A percentile compares a stretch with the other conserved stretches of the same genome.
These are phyloP conservation scores for Cercophora newfieldiana DNA, from an alignment of 495 filamentous ascomycete species.

Conservation along the genomic window DNA sequence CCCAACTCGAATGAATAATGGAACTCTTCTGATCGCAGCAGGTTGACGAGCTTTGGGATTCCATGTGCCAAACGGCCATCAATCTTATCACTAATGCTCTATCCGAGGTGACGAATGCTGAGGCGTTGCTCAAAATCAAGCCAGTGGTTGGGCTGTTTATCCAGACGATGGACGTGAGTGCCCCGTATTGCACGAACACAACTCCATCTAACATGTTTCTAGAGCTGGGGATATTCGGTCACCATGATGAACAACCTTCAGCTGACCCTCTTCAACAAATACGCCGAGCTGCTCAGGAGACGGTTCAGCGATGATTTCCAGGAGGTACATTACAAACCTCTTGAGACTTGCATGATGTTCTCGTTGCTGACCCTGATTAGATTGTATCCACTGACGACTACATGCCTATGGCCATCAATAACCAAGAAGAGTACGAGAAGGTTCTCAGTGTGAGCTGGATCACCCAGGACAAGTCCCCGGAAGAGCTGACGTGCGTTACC, in stretches of 20 bases:
- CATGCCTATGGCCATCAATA: constrained; percentile 97
- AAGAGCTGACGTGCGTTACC: constrained; percentile 68
- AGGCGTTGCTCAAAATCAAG: constrained; percentile 86
- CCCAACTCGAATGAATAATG: neutral
- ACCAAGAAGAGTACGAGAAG: constrained; percentile 88
- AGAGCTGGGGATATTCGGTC: constrained; percentile 91
- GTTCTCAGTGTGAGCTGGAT: constrained; percentile 95
- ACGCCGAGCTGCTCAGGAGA: constrained; percentile 85
- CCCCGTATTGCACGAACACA: neutral
- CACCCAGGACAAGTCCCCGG: constrained; percentile 70
- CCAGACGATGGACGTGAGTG: constrained; percentile 86
- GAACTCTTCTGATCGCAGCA: constrained; percentile 39
- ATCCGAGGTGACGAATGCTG: constrained; percentile 74
- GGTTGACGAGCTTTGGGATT: constrained; percentile 98
- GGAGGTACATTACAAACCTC: constrained; percentile 59
- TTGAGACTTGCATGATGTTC: constrained; percentile 66
- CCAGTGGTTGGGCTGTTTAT: constrained; percentile 91
- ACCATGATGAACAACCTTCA: constrained; percentile 77
- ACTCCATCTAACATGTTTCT: constrained; percentile 20
- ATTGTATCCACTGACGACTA: constrained; percentile 97
- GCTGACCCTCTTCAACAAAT: constrained; percentile 85
- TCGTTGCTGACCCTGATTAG: constrained; percentile 63
- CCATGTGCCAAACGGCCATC: constrained; percentile 89
- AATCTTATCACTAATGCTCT: constrained; percentile 75
- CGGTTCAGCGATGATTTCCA: constrained; percentile 92